Base-by-base conservation (phyloP, 257 asterid species). In the Anisodus tanguticus region DNA sequence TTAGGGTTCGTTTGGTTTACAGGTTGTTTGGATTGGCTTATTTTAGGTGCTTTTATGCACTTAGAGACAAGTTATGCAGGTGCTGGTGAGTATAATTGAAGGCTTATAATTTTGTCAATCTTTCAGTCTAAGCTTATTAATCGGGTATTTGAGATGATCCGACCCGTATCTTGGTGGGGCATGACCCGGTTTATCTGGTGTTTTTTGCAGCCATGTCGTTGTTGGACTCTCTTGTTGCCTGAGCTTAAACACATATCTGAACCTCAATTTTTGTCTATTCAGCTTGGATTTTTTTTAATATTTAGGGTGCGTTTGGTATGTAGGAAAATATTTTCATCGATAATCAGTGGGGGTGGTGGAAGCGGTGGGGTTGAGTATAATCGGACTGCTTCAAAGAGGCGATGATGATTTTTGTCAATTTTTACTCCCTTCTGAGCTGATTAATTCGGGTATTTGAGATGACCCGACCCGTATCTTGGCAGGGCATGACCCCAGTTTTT, bases 381-480 rank as follows among this genome's bases (percentile, higher is more conserved):
- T 7, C 7, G 55, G 2, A 4, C 55, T 6, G 53, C 37, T 69
- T 15, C 13, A 13, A 6, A 31, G 35, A 31, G 35, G 35, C 3
- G 2, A 53, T 11, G 58, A 53, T 53, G 69, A 81, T 57, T 31
- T 12, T 81, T 82, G 66, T 45, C 8, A 39, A 26, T 31, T 47
- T 63, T 63, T 22, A 22, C 4, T 53, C 31, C 59, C 60, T 55
- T 76, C 43, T 49, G 66, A 70, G 54, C 57, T 37, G 22, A 80
- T 57, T 9, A 49, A 80, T 31, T 58, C 67, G 22, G 41, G 79
- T 58, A 66, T 7, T 13, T 64, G 45, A 81, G 84, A 45, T 63
- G 4, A 79, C 12, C n/a, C 31, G 74, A 60, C 88, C 77, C 77
- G 81, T 83, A 83, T 82, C 90, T 87, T 79, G 88, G 90, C 81